A percentile compares a stretch with the other conserved stretches of the same genome.
Evolutionary conservation across 163 green algal genomes (phyloP).

Genomic region (Scenedesmus sp.): DNA sequence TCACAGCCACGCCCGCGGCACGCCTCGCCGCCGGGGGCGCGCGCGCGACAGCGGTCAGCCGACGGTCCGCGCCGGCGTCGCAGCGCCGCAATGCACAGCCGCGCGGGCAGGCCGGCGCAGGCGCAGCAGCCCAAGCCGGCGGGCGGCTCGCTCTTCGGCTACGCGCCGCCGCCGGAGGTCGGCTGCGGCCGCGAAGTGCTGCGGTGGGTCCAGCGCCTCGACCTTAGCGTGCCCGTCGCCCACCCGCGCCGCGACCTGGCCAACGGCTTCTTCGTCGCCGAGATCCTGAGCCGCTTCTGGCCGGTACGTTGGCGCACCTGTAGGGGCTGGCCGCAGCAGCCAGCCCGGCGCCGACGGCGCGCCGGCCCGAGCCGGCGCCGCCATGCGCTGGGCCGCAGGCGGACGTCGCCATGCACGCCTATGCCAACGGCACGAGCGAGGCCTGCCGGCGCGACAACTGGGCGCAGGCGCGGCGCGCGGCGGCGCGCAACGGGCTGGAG

Average conservation of each 20-base stretch:
- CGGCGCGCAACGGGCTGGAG: conserved; percentile 50
- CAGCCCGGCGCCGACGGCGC: no score
- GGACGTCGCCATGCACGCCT: conserved; percentile 78
- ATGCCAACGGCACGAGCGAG: conserved; percentile 70
- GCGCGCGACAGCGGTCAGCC: no score
- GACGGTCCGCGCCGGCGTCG: no score
- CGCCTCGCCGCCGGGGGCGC: no score
- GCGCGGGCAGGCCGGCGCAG: background rate
- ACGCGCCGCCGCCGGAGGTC: conserved; percentile 57
- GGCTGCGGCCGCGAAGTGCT: conserved; percentile 57
- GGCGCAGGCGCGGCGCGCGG: conserved; percentile 60
- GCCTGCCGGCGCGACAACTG: conserved; percentile 76
- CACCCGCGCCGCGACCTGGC: conserved; percentile 62
- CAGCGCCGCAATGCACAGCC: background rate
- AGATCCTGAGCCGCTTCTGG: conserved; percentile 73
- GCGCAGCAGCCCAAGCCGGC: background rate
- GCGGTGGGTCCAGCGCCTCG: conserved; percentile 70
- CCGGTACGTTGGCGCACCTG: background rate
- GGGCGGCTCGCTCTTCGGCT: conserved; percentile 62
- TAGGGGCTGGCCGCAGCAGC: no score
- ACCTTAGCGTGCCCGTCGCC: conserved; percentile 59
- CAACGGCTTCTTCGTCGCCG: conserved; percentile 75
- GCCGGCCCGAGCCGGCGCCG: background rate
- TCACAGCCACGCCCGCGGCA: no score
- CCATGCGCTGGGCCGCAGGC: conserved; percentile 48